A percentile compares a stretch with the other conserved stretches of the same genome.
Evolutionary conservation across 208 protist genomes (phyloP).

Genomic region (Acanthamoeba royreba): DNA sequence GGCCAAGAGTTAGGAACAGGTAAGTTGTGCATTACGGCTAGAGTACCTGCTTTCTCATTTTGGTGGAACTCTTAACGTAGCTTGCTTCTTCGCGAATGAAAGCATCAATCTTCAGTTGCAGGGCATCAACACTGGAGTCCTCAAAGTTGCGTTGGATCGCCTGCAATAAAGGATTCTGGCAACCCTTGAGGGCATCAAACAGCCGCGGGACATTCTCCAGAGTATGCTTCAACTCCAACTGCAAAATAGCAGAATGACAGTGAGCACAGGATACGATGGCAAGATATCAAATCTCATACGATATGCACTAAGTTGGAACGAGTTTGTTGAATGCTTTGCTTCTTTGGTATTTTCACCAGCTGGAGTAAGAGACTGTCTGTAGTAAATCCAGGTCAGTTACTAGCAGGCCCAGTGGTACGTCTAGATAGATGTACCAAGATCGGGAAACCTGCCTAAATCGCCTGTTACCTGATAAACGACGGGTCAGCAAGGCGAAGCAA

Average conservation of each 20-base stretch:
- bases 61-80: not conserved
- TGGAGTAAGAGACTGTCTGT: not conserved
- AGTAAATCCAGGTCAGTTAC: not conserved
- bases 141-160: not conserved
- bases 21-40: no score
- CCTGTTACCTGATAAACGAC: not conserved
- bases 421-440: not conserved
- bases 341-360: conserved; percentile 40
- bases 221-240: conserved; percentile 46
- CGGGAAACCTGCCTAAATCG: not conserved
- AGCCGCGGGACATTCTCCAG: not conserved
- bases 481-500: not conserved
- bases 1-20: not conserved
- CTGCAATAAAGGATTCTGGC: not conserved
- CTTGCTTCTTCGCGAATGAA: not conserved
- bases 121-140: not conserved
- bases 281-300: not conserved
- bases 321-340: not conserved
- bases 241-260: not conserved
- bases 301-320: not conserved
- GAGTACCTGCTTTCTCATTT: conserved; percentile 35
- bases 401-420: not conserved
- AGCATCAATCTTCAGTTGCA: not conserved
- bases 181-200: not conserved
- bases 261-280: not conserved